Evolutionary conservation across 441 rosid genomes (phyloP).

Genomic region (Jatropha multifida): DNA sequence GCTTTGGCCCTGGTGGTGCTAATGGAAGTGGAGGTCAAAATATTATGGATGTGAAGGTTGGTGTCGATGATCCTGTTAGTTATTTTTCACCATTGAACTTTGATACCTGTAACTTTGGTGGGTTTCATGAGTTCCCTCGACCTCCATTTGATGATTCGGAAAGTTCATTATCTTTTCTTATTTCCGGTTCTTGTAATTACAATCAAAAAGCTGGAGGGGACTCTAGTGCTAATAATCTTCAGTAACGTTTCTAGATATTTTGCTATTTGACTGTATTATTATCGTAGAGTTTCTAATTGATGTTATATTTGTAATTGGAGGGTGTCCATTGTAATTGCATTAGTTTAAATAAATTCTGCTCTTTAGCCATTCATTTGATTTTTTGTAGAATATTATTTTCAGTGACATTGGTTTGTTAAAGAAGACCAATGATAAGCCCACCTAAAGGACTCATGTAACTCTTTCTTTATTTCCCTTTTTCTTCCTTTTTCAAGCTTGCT

Average conservation of each 20-base stretch:
- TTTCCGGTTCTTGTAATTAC: constrained; percentile 69
- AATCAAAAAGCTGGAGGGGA: constrained; percentile 54
- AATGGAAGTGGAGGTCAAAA: constrained; percentile 35
- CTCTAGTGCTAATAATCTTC: constrained; percentile 29
- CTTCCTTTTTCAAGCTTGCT: background rate
- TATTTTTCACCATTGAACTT: constrained; percentile 70
- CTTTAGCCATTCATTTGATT: background rate
- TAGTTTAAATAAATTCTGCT: constrained; percentile 26
- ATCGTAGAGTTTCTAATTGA: constrained; percentile 10
- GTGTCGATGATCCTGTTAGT: constrained; percentile 49
- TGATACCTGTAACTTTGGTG: constrained; percentile 69
- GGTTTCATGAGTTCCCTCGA: constrained; percentile 82
- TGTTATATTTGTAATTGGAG: constrained; percentile 16
- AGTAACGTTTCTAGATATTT: constrained; percentile 13
- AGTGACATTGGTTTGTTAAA: background rate
- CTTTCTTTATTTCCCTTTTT: background rate
- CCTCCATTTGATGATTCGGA: constrained; percentile 79
- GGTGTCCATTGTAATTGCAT: constrained; percentile 16
- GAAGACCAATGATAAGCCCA: background rate
- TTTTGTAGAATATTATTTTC: background rate
- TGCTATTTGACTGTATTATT: constrained; percentile 12
- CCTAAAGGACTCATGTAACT: background rate
- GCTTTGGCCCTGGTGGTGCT: constrained; percentile 33
- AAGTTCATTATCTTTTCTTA: constrained; percentile 61
- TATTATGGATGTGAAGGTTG: constrained; percentile 48